phyloP scores from a whole-genome alignment of 352 stramenopile genomes.

The Phytophthora sansomeana region DNA sequence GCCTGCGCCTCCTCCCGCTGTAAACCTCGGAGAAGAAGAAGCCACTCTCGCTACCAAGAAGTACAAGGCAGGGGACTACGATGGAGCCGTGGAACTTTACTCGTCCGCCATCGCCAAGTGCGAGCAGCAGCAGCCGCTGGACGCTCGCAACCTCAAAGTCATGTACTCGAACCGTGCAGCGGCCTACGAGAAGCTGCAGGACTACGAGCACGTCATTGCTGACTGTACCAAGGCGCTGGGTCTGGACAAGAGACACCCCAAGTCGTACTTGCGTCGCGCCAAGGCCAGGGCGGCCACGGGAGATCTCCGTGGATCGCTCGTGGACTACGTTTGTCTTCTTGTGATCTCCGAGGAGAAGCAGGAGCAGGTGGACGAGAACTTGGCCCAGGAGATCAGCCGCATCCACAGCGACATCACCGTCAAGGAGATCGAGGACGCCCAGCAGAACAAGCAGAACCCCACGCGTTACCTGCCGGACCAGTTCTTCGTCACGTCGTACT shows the following conservation, averaged over 20 bases:
- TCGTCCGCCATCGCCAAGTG: constrained; percentile 66
- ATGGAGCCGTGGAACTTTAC: constrained; percentile 78
- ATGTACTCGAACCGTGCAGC: constrained; percentile 88
- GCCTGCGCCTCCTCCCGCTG: constrained; percentile 6
- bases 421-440: constrained; percentile 66
- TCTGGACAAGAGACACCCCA: constrained; percentile 77
- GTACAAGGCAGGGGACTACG: constrained; percentile 80
- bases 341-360: constrained; percentile 84
- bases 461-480: constrained; percentile 74
- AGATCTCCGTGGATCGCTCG: constrained; percentile 66
- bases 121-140: constrained; percentile 60
- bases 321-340: constrained; percentile 84
- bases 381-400: constrained; percentile 77
- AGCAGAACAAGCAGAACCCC: constrained; percentile 68
- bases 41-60: constrained; percentile 77
- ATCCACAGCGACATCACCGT: constrained; percentile 79
- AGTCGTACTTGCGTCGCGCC: constrained; percentile 81
- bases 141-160: constrained; percentile 84
- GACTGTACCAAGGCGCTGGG: constrained; percentile 69
- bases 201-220: constrained; percentile 64
- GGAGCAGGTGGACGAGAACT: constrained; percentile 73
- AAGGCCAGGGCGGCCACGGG: constrained; percentile 64
- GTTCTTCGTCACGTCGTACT: constrained; percentile 90
- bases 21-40: constrained; percentile 64
- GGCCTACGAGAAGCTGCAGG: constrained; percentile 74